phyloP scores from a whole-genome alignment of 768 basidiomycete species.

The Boletus eberwhitei region DNA sequence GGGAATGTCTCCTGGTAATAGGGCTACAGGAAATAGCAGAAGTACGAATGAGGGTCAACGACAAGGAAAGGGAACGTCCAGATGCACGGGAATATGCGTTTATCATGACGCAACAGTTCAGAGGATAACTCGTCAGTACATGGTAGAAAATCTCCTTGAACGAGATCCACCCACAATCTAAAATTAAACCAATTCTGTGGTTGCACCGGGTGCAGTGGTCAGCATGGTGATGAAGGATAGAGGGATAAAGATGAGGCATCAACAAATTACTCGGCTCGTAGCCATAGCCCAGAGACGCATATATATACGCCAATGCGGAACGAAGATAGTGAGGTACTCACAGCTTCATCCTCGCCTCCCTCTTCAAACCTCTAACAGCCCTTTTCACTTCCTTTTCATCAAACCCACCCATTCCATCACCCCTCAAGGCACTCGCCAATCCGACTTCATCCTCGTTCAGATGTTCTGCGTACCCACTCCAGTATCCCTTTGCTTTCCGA shows the following conservation, averaged over 20 bases:
- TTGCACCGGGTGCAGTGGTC: not conserved
- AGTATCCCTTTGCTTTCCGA: conserved; percentile 60
- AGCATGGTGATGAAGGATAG: conserved; percentile 1
- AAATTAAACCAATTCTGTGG: conserved; percentile 28
- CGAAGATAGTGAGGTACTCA: conserved; percentile 36
- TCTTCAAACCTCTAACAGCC: conserved; percentile 55
- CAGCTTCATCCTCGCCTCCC: conserved; percentile 73
- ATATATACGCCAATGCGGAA: not conserved
- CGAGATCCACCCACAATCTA: conserved; percentile 21
- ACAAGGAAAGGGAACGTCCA: not conserved
- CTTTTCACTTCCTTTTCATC: conserved; percentile 68
- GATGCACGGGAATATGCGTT: not conserved
- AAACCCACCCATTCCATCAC: conserved; percentile 51
- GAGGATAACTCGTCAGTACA: conserved; percentile 7
- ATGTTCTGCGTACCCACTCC: conserved; percentile 60
- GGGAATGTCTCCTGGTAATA: conserved; percentile 80
- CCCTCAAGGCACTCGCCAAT: conserved; percentile 47
- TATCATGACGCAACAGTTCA: not conserved
- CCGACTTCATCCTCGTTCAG: conserved; percentile 45
- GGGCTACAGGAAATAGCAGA: conserved; percentile 40
- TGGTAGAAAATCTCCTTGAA: not conserved
- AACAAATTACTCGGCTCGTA: not conserved
- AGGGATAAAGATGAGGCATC: not conserved
- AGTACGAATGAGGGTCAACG: conserved; percentile 7
- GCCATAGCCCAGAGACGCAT: not conserved